Evolutionary conservation across 2,329 filamentous ascomycete genomes (phyloP).

Genomic region (Penicillium oxalicum): DNA sequence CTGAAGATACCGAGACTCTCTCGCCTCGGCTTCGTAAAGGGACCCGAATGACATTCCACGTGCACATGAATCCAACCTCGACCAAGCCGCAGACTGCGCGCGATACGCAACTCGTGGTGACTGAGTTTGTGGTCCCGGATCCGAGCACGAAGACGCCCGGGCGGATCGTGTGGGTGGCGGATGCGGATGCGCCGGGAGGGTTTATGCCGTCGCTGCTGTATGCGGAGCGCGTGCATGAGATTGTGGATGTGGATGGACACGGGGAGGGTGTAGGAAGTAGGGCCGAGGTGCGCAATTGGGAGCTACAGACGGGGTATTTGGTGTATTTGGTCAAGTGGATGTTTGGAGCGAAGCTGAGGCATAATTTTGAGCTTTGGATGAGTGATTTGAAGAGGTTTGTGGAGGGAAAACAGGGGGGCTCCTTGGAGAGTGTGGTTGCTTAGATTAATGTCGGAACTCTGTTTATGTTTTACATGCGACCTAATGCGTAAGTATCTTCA

Average conservation of each 20-base stretch:
- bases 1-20: conserved; percentile 11
- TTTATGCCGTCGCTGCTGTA: conserved; percentile 33
- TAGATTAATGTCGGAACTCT: no score
- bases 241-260: conserved; percentile 31
- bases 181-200: conserved; percentile 26
- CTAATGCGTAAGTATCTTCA: no score
- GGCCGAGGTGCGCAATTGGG: conserved; percentile 41
- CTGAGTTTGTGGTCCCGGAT: conserved; percentile 28
- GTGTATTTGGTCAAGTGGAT: conserved; percentile 41
- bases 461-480: no score
- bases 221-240: conserved; percentile 45
- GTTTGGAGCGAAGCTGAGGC: conserved; percentile 32
- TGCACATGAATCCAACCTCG: conserved; percentile 36
- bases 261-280: conserved; percentile 5
- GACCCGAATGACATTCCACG: conserved; percentile 42
- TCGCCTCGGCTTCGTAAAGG: conserved; percentile 32
- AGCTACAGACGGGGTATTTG: conserved; percentile 39
- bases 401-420: conserved; percentile 17
- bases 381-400: conserved; percentile 38
- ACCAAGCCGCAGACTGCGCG: conserved; percentile 19
- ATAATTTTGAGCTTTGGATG: conserved; percentile 39
- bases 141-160: conserved; percentile 13
- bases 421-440: no score
- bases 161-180: conserved; percentile 26
- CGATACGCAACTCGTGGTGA: conserved; percentile 27